Conservation (phyloP, 2,329 filamentous ascomycete species). For the Phialophora macrospora region DNA sequence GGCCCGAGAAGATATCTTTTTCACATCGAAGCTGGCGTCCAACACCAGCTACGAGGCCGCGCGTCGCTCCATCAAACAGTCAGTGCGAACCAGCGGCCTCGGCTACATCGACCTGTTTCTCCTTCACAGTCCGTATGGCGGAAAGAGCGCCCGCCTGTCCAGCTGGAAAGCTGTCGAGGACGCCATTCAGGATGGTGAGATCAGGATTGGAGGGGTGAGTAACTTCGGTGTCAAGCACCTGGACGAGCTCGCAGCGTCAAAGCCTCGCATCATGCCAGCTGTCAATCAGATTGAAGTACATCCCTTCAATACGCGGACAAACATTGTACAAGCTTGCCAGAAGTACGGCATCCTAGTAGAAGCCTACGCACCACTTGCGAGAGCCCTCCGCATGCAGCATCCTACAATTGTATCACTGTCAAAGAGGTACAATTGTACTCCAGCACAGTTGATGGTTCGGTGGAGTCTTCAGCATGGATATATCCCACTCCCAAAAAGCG, state of each 20-base stretch:
- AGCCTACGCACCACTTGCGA: slow-evolving; percentile 78
- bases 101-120: slow-evolving; percentile 81
- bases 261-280: slow-evolving; percentile 66
- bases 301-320: slow-evolving; percentile 73
- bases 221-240: slow-evolving; percentile 79
- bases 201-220: slow-evolving; percentile 73
- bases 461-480: slow-evolving; percentile 79
- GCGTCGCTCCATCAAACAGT: slow-evolving; percentile 67
- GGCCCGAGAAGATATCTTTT: slow-evolving; percentile 73
- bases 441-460: slow-evolving; percentile 74
- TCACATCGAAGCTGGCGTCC: slow-evolving; percentile 76
- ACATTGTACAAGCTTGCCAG: slow-evolving; percentile 70
- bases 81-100: slow-evolving; percentile 67
- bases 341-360: slow-evolving; percentile 72
- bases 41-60: slow-evolving; percentile 72
- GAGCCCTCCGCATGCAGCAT: slow-evolving; percentile 72
- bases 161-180: slow-evolving; percentile 80
- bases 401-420: slow-evolving; percentile 65
- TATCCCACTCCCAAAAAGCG: slow-evolving; percentile 75
- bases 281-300: slow-evolving; percentile 79
- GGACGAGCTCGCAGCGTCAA: slow-evolving; percentile 68
- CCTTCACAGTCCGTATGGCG: slow-evolving; percentile 78
- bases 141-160: slow-evolving; percentile 67
- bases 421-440: slow-evolving; percentile 70
- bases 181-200: slow-evolving; percentile 72